A percentile compares a stretch with the other conserved stretches of the same genome.
phyloP scores from a whole-genome alignment of 2,329 filamentous ascomycete species.

The Colletotrichum falcatum region DNA sequence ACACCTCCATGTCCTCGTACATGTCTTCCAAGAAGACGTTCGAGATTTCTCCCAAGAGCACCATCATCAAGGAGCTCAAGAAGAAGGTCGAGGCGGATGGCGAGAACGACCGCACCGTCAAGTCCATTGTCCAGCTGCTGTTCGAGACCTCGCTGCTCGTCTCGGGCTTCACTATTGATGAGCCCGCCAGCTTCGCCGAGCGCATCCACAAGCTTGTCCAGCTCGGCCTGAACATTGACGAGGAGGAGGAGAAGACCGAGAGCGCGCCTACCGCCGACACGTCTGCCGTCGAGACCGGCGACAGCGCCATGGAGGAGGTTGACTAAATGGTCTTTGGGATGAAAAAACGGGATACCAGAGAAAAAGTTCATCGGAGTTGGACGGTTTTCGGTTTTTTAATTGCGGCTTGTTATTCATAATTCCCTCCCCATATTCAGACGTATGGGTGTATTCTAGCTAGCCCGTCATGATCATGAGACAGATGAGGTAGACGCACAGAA shows the following conservation, averaged over 20 bases:
- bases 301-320: slow-evolving; percentile 99
- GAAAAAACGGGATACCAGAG: slow-evolving; percentile 52
- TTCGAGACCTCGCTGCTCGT: slow-evolving; percentile 99
- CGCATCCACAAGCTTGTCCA: slow-evolving; percentile 99
- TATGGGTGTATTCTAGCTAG: slow-evolving; percentile 56
- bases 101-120: slow-evolving; percentile 98
- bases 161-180: slow-evolving; percentile 99
- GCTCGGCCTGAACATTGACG: slow-evolving; percentile 96
- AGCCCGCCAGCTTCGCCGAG: slow-evolving; percentile 97
- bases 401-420: slow-evolving; percentile 49
- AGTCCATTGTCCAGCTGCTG: slow-evolving; percentile 97
- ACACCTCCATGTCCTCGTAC: slow-evolving; percentile 99
- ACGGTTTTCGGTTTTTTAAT: slow-evolving; percentile 49
- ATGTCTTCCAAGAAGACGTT: slow-evolving; percentile 99
- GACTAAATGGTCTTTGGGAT: slow-evolving; percentile 73
- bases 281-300: slow-evolving; percentile 72
- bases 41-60: slow-evolving; percentile 98
- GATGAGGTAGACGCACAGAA: slow-evolving; percentile 54
- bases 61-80: slow-evolving; percentile 99
- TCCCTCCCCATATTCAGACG: slow-evolving; percentile 45
- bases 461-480: slow-evolving; percentile 55
- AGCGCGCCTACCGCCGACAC: slow-evolving; percentile 69
- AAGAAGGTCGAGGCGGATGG: slow-evolving; percentile 98
- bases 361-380: slow-evolving; percentile 55
- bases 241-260: slow-evolving; percentile 83